These are phyloP conservation scores for Chrysanthemum lavandulifolium DNA, from an alignment of 129 eudicot genomes.

Conservation along the genomic window DNA sequence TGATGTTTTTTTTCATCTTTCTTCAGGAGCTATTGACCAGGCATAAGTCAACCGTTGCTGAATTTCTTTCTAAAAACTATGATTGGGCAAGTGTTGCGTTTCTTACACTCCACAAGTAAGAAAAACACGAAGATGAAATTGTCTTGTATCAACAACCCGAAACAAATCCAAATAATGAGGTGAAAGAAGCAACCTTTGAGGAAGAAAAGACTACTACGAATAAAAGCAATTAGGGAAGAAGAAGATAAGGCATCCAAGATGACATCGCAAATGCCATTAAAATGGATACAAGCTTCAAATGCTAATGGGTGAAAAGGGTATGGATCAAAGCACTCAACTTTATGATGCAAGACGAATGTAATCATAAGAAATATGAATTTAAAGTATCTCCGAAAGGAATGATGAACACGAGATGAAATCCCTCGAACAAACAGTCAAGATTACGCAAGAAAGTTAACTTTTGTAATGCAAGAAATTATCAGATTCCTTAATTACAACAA, in stretches of 20 bases:
- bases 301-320: slow-evolving; percentile 45
- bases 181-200: slow-evolving; percentile 8
- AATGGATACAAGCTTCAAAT: slow-evolving; percentile 52
- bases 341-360: slow-evolving; percentile 46
- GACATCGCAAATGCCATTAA: slow-evolving; percentile 9
- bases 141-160: slow-evolving; percentile 43
- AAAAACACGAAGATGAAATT: slow-evolving; percentile 58
- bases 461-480: no score
- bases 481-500: no score
- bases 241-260: slow-evolving; percentile 59
- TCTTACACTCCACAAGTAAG: slow-evolving; percentile 37
- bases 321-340: slow-evolving; percentile 28
- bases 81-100: slow-evolving; percentile 58
- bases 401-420: slow-evolving; percentile 21
- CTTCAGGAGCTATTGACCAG: slow-evolving; percentile 87
- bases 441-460: no score
- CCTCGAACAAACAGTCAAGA: slow-evolving; percentile 5
- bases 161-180: slow-evolving; percentile 15
- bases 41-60: slow-evolving; percentile 87
- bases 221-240: slow-evolving; percentile 90
- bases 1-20: slow-evolving; percentile 18
- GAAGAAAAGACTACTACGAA: slow-evolving; percentile 29
- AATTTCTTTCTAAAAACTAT: slow-evolving; percentile 78
- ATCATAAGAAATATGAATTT: slow-evolving; percentile 59
- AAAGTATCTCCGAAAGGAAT: slow-evolving; percentile 55